Base-by-base conservation (phyloP, 2,329 filamentous ascomycete genomes). In the Ascomycota sp. region DNA sequence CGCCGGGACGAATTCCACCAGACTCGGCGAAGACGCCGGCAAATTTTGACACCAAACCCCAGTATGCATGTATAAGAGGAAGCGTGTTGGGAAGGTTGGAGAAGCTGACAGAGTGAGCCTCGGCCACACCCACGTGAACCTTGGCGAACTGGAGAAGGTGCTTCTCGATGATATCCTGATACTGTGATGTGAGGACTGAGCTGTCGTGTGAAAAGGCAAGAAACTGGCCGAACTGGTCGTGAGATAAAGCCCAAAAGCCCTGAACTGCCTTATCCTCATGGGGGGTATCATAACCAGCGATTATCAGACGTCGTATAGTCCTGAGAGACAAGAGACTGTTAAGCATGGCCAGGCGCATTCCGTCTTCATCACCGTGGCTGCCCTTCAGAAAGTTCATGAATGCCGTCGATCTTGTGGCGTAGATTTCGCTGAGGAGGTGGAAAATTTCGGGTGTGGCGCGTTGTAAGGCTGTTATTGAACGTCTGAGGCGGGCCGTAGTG, bases 71-170 rank as follows among this genome's bases (percentile, higher is more conserved):
- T 2, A 80, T 73, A 21, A 95, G 67, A 11, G 72, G 62, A 11
- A 92, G 58, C 2, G 81, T 83, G 45, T 80, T 75, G 2, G 83
- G 81, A 6, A 98, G 64, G 9, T 81, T 62, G 1, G 76, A 73
- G 52, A 93, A 95, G 35, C 82, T 79, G 4, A 78, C 74, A 1
- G 84, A 73, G 49, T 92, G 83, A 6, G 63, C 58, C 33, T 71
- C 70, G 1, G 81, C 72, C 75, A 95, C 86, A 36, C 82, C 75
- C 29, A 91, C 64, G 49, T 95, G 89, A 3, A 98, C 60, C 53
- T 95, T 98, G 4, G 84, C 75, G 33, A 95, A 75, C 48, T 95
- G 84, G 30, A 93, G 57, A 2, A 92, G 61, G 48, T 93, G 84
- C 48, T 83, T 91, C 41, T 79, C 78, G n/a, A 92, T 58, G 21